phyloP scores from a whole-genome alignment of 75 land plant species.

The Cunninghamia lanceolata region DNA sequence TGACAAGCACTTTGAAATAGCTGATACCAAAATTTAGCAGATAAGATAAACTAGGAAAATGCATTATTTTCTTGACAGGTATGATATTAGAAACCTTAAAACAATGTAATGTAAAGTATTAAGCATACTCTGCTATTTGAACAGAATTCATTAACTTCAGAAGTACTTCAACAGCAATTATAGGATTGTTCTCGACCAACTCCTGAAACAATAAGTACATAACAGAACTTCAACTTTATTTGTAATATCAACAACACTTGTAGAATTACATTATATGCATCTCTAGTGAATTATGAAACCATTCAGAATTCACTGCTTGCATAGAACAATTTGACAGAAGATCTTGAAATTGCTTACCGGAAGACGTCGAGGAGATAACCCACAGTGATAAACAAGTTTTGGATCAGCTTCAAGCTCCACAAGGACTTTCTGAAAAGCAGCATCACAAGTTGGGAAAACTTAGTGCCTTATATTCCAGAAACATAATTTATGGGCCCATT shows the following conservation, averaged over 20 bases:
- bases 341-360: slow-evolving; percentile 53
- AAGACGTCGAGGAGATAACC: slow-evolving; percentile 80
- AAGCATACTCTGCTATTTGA: slow-evolving; percentile 84
- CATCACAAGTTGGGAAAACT: neutral
- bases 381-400: slow-evolving; percentile 98
- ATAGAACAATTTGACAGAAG: neutral
- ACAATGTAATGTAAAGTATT: neutral
- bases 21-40: slow-evolving; percentile 32
- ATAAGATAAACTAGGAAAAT: slow-evolving; percentile 9
- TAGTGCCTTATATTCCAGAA: neutral
- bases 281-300: neutral
- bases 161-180: slow-evolving; percentile 92
- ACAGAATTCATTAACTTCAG: slow-evolving; percentile 84
- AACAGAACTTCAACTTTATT: slow-evolving; percentile 1
- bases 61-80: neutral
- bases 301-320: neutral
- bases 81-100: neutral
- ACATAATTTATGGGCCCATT: neutral
- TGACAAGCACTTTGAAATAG: slow-evolving; percentile 83
- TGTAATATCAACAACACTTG: neutral
- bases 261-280: neutral
- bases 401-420: slow-evolving; percentile 85
- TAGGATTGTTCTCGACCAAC: slow-evolving; percentile 89
- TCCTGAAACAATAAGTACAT: slow-evolving; percentile 47
- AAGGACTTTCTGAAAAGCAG: slow-evolving; percentile 63